phyloP scores from a whole-genome alignment of 1,284 basidiomycete species.

The Leucoagaricus sp. region DNA sequence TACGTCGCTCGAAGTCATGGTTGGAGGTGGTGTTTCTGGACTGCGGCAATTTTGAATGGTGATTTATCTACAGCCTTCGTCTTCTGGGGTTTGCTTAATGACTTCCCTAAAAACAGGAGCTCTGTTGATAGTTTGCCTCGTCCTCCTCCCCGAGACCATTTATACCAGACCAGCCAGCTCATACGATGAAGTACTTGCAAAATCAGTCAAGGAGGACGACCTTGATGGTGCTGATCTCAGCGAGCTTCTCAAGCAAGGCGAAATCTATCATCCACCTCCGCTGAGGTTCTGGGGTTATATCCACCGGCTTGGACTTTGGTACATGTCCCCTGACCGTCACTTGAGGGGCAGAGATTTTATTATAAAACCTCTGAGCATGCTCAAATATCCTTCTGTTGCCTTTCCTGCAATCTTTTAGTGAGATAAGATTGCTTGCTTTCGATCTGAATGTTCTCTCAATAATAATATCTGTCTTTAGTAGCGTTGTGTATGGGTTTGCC shows the following conservation, averaged over 20 bases:
- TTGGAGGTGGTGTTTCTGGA: constrained; percentile 39
- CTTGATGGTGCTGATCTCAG: constrained; percentile 12
- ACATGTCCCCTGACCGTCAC: constrained; percentile 27
- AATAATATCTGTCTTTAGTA: constrained; percentile 20
- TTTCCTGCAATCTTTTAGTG: constrained; percentile 38
- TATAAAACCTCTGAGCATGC: constrained; percentile 35
- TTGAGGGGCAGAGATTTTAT: constrained; percentile 30
- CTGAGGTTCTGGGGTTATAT: constrained; percentile 26
- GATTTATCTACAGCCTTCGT: background rate
- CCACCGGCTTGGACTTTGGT: constrained; percentile 30
- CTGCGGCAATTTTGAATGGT: constrained; percentile 35
- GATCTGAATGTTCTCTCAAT: background rate
- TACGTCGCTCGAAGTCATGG: constrained; percentile 34
- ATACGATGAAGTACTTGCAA: constrained; percentile 13
- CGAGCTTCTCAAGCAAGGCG: constrained; percentile 17
- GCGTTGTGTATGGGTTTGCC: constrained; percentile 35
- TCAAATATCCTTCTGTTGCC: constrained; percentile 35
- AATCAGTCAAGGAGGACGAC: constrained; percentile 11
- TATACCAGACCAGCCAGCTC: constrained; percentile 25
- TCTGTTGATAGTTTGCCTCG: constrained; percentile 30
- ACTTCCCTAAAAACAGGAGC: constrained; percentile 16
- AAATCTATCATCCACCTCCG: constrained; percentile 25
- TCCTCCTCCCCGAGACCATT: constrained; percentile 34
- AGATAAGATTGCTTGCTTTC: no score
- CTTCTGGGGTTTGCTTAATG: background rate